These are phyloP conservation scores for Fulvia fulva DNA, from an alignment of 2,329 filamentous ascomycete species.

Conservation along the genomic window DNA sequence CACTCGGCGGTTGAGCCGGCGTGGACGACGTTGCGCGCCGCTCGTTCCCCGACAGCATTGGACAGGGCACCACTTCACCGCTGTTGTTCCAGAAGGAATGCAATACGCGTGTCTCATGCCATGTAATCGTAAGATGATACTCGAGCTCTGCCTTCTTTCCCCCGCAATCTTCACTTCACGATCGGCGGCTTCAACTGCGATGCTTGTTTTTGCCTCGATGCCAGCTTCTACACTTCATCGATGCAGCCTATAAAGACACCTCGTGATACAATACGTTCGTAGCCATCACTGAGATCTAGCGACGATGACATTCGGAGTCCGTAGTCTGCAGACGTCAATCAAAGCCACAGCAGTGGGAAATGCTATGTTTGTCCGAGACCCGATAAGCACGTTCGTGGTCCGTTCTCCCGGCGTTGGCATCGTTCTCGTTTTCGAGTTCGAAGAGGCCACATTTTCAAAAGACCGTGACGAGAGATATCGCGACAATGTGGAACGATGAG, in stretches of 20 bases:
- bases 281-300: neutral
- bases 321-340: neutral
- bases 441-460: neutral
- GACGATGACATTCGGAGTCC: neutral
- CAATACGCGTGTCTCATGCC: neutral
- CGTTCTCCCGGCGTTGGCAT: neutral
- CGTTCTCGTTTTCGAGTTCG: neutral
- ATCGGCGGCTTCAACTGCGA: neutral
- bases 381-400: neutral
- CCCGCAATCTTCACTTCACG: neutral
- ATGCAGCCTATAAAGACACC: neutral
- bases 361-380: neutral
- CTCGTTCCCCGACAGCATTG: neutral
- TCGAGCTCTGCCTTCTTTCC: neutral
- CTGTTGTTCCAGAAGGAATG: neutral
- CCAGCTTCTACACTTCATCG: neutral
- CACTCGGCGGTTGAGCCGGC: too few relatives aligned
- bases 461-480: neutral
- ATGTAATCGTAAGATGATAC: neutral
- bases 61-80: neutral
- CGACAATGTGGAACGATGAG: neutral
- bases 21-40: neutral
- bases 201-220: neutral
- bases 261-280: neutral
- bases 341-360: neutral